Base-by-base conservation (phyloP, 1,139 yeast species). In the Protomyces inouyei region DNA sequence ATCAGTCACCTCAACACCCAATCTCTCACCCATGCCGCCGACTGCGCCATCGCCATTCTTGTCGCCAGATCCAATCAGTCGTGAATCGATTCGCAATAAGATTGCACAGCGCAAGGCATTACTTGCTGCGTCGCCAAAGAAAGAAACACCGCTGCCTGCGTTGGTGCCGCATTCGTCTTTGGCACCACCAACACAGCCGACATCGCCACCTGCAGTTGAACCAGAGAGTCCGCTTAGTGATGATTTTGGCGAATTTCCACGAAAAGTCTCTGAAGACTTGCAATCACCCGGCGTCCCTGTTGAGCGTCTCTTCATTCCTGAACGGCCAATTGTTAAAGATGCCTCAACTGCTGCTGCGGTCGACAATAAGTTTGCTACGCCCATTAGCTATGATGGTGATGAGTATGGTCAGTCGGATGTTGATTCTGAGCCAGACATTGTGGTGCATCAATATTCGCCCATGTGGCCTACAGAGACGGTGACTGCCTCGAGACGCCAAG, bases 1-100 rank as follows among this genome's bases (percentile, higher is more conserved):
- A 3, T 18, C 45, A 18, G 55, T n/a, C 18, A 36, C 23, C 37
- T 28, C 55, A 52, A 35, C 35, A 8, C 40, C 35, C 32, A 40
- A 23, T 23, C n/a, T 35, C 32, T 54, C 51, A 14, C 51, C 57
- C n/a, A 43, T 38, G 46, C 48, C 54, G 3, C 36, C n/a, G 12
- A 21, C 38, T 9, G 43, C 16, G 16, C 45, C 14, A 12, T 32
- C 55, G 1, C 52, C 51, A 1, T 16, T 55, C 16, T 14, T 51
- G 4, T 59, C 63, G 9, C 57, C 57, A 9, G 63, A 59, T 51
- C 63, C 63, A 5, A 59, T 59, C 36, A 59, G 63, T 52, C 55
- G 63, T 16, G 57, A 59, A 32, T 38, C 36, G 2, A 45, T 59
- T 18, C 53, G 37, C 18, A 55, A 52, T 18, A 59, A 52, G 25